Conservation (phyloP, 2,329 filamentous ascomycete species). For the Diaporthe ilicicola region DNA sequence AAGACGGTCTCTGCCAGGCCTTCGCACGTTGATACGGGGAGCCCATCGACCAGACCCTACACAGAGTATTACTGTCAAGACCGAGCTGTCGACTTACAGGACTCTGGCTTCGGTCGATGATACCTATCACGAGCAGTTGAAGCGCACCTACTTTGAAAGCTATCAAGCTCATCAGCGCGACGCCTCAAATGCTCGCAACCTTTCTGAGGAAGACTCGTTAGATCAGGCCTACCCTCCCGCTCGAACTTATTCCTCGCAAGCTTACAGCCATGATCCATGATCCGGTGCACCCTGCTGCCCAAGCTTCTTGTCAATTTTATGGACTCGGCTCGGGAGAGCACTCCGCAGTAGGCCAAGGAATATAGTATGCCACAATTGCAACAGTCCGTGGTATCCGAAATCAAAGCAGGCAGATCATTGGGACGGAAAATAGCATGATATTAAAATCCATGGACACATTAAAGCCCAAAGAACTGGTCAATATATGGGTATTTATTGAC, state of each 20-base stretch:
- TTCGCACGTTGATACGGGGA: neutral
- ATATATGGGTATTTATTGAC: no score
- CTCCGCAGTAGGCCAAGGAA: neutral
- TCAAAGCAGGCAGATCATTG: no score
- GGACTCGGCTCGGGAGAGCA: neutral
- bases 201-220: neutral
- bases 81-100: neutral
- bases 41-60: neutral
- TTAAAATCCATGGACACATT: no score
- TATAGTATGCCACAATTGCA: neutral
- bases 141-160: neutral
- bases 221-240: neutral
- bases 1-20: neutral
- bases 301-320: no score
- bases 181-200: neutral
- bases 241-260: neutral
- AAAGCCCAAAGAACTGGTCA: no score
- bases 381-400: neutral
- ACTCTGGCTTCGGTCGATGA: neutral
- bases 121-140: slow-evolving; percentile 1
- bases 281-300: neutral
- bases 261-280: neutral
- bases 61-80: neutral
- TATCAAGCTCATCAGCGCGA: neutral
- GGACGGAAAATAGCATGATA: no score